Evolutionary conservation across 192 early-diverging fungal genomes (phyloP).

Genomic region (Funneliformis mosseae): DNA sequence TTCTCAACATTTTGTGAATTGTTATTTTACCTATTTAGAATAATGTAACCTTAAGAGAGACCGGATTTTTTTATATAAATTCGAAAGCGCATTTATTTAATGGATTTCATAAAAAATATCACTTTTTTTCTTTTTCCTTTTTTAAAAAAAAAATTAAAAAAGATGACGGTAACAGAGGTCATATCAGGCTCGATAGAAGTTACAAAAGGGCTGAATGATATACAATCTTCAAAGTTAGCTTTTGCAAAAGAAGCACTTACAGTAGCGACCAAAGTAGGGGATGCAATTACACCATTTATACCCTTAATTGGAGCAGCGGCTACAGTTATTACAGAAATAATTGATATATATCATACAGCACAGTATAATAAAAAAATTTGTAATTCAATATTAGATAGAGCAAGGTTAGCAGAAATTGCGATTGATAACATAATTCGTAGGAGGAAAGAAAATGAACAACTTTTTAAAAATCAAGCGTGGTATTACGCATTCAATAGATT

Average conservation of each 20-base stretch:
- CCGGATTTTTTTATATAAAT: no score
- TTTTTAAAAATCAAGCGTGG: background rate
- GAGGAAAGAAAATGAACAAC: constrained; percentile 15
- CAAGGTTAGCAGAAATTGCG: background rate
- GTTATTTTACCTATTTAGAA: no score
- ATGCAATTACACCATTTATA: background rate
- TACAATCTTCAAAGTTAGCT: background rate
- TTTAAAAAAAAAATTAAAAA: no score
- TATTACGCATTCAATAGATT: constrained; percentile 9
- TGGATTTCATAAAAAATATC: no score
- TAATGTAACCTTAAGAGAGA: no score
- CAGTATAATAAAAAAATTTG: constrained; percentile 35
- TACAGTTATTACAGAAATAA: constrained; percentile 13
- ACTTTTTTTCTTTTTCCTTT: no score
- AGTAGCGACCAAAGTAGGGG: background rate
- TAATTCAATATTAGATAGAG: constrained; percentile 24
- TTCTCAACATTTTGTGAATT: no score
- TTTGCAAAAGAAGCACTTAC: background rate
- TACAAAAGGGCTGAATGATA: background rate
- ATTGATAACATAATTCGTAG: background rate
- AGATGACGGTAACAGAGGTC: background rate
- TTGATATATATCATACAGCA: constrained; percentile 6
- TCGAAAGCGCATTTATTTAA: no score
- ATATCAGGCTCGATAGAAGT: background rate
- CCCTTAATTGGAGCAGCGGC: background rate